Conservation (phyloP, 768 basidiomycete species). For the Pulveroboletus ravenelii region DNA sequence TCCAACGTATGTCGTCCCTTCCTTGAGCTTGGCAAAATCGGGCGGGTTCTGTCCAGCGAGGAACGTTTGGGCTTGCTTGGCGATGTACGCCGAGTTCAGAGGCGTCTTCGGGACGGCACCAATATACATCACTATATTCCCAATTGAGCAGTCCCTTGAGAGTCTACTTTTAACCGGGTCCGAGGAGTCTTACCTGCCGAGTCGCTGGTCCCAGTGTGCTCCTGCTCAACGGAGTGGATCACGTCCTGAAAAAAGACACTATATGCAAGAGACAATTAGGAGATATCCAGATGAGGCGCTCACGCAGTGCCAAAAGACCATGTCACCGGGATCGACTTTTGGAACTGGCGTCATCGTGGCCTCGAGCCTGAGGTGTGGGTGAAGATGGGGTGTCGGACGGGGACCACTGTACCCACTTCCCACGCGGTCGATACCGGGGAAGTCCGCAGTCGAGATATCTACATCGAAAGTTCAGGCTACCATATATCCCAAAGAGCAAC, state of each 20-base stretch:
- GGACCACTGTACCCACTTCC: slow-evolving; percentile 35
- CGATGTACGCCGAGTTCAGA: slow-evolving; percentile 55
- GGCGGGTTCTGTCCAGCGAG: slow-evolving; percentile 58
- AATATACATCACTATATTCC: slow-evolving; percentile 65
- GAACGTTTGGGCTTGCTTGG: slow-evolving; percentile 60
- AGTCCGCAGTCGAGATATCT: slow-evolving; percentile 47
- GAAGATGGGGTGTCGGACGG: slow-evolving; percentile 46
- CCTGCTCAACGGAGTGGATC: slow-evolving; percentile 43
- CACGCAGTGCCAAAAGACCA: slow-evolving; percentile 74
- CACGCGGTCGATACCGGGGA: slow-evolving; percentile 42
- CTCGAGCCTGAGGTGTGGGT: slow-evolving; percentile 64
- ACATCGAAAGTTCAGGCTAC: slow-evolving; percentile 1
- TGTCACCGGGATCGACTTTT: slow-evolving; percentile 68
- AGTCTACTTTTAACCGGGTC: neutral
- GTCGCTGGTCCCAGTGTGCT: slow-evolving; percentile 51
- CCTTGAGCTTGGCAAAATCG: slow-evolving; percentile 56
- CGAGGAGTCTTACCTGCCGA: slow-evolving; percentile 44
- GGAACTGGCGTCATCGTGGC: slow-evolving; percentile 69
- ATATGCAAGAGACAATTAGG: neutral
- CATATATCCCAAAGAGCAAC: slow-evolving; percentile 21
- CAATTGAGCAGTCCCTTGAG: neutral
- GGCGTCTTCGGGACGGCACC: slow-evolving; percentile 65
- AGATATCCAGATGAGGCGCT: slow-evolving; percentile 3
- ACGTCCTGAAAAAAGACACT: slow-evolving; percentile 33
- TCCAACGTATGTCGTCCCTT: slow-evolving; percentile 38